These are phyloP conservation scores for Raphidocelis subcapitata DNA, from an alignment of 139 green algal genomes.

Conservation along the genomic window DNA sequence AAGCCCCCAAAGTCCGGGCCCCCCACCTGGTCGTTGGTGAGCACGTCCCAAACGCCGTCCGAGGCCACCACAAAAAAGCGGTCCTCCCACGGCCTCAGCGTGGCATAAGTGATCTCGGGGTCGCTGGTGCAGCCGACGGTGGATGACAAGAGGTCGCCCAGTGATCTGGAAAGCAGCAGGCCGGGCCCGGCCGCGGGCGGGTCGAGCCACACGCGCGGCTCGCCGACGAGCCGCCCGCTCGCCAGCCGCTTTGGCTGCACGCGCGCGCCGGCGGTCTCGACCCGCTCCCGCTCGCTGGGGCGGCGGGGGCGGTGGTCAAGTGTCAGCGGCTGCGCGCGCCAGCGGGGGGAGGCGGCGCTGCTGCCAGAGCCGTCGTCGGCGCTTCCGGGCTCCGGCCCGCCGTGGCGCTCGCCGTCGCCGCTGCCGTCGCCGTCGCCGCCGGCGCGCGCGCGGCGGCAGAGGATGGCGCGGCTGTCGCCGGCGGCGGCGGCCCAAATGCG, in stretches of 20 bases:
- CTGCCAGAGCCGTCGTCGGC: too few relatives aligned
- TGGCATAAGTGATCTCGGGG: constrained; percentile 47
- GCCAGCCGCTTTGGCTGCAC: constrained; percentile 47
- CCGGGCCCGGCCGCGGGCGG: constrained; percentile 29
- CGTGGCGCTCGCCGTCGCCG: too few relatives aligned
- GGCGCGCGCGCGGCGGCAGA: constrained; percentile 11
- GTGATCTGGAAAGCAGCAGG: constrained; percentile 41
- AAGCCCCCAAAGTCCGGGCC: too few relatives aligned
- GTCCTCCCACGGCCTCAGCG: constrained; percentile 35
- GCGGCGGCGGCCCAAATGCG: constrained; percentile 41
- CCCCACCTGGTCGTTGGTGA: constrained; percentile 40
- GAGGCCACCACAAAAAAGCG: constrained; percentile 47
- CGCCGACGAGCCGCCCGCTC: constrained; percentile 41
- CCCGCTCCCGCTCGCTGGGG: constrained; percentile 27
- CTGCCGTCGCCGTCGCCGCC: too few relatives aligned
- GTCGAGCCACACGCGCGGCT: constrained; percentile 51
- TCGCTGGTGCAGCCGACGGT: constrained; percentile 51
- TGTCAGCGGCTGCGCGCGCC: constrained; percentile 33
- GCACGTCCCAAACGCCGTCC: constrained; percentile 60
- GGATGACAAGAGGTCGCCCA: constrained; percentile 49
- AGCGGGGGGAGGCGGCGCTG: too few relatives aligned
- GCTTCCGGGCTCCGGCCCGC: too few relatives aligned
- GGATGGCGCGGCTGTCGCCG: constrained; percentile 42
- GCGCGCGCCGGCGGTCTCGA: constrained; percentile 46
- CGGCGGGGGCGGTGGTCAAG: constrained; percentile 47